These are phyloP conservation scores for Dalbergia cultrata DNA, from an alignment of 306 rosid genomes.

Conservation along the genomic window DNA sequence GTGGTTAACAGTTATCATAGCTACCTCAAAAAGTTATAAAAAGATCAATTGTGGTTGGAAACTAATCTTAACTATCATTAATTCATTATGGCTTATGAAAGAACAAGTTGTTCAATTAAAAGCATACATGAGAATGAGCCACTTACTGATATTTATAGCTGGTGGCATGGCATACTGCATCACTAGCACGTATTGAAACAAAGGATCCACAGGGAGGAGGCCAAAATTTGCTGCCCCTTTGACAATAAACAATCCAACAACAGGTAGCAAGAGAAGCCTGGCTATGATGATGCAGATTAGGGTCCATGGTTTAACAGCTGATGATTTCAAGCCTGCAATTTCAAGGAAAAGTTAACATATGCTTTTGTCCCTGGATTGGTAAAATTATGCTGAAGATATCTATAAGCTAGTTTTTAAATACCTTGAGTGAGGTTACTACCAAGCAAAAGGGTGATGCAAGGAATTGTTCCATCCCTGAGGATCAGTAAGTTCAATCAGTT, in stretches of 20 bases:
- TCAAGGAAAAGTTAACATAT: slow-evolving; percentile 17
- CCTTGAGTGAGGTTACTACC: slow-evolving; percentile 95
- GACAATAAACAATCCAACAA: slow-evolving; percentile 71
- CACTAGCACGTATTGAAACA: slow-evolving; percentile 76
- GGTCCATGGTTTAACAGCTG: slow-evolving; percentile 55
- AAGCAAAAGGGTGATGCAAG: slow-evolving; percentile 84
- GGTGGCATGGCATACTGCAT: slow-evolving; percentile 91
- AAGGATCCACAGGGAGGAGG: slow-evolving; percentile 70
- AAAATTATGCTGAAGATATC: neutral
- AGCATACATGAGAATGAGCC: neutral
- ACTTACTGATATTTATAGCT: slow-evolving; percentile 88
- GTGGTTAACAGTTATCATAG: too few species aligned
- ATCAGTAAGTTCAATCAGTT: slow-evolving; percentile 36
- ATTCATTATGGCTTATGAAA: neutral
- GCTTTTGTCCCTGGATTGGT: neutral
- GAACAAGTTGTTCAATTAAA: slow-evolving; percentile 19
- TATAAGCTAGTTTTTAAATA: slow-evolving; percentile 1
- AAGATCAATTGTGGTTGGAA: too few species aligned
- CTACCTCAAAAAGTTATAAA: too few species aligned
- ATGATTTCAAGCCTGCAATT: slow-evolving; percentile 66
- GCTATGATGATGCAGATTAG: slow-evolving; percentile 56
- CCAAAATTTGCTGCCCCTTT: slow-evolving; percentile 63
- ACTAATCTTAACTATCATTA: too few species aligned
- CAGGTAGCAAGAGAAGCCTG: slow-evolving; percentile 61
- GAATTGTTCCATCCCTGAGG: slow-evolving; percentile 83